phyloP scores from a whole-genome alignment of 1,284 basidiomycete species.

The Ceratobasidium sp. region DNA sequence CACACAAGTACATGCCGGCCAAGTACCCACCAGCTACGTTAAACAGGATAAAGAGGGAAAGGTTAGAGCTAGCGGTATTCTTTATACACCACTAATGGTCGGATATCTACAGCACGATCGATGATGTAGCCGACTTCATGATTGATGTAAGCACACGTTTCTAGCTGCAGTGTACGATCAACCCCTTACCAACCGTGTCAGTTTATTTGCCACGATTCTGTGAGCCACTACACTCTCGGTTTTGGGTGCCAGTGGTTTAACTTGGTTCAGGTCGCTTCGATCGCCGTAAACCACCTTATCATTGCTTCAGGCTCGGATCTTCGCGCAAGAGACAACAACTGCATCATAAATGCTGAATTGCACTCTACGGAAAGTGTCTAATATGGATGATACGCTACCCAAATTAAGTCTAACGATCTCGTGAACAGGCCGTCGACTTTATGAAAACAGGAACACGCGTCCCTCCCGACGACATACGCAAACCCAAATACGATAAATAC shows the following conservation, averaged over 20 bases:
- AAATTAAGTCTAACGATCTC: no score
- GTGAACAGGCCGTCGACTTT: conserved; percentile 31
- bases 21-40: conserved; percentile 28
- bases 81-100: neutral
- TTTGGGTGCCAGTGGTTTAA: no score
- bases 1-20: conserved; percentile 40
- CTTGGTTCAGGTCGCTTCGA: conserved; percentile 14
- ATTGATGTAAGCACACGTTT: conserved; percentile 37
- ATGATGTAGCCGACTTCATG: conserved; percentile 51
- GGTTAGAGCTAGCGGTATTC: neutral
- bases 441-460: conserved; percentile 25
- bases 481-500: conserved; percentile 3
- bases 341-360: conserved; percentile 31
- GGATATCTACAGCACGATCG: conserved; percentile 43
- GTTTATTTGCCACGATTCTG: conserved; percentile 40
- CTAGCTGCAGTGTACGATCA: neutral
- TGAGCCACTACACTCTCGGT: neutral
- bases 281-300: conserved; percentile 44
- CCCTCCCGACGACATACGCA: conserved; percentile 1
- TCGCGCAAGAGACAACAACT: conserved; percentile 22
- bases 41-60: conserved; percentile 25
- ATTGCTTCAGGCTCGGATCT: conserved; percentile 57
- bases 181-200: neutral
- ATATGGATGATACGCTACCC: neutral
- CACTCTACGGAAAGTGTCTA: conserved; percentile 20